Evolutionary conservation across 495 filamentous ascomycete species (phyloP).

Genomic region (Penicillium macrosclerotiorum): DNA sequence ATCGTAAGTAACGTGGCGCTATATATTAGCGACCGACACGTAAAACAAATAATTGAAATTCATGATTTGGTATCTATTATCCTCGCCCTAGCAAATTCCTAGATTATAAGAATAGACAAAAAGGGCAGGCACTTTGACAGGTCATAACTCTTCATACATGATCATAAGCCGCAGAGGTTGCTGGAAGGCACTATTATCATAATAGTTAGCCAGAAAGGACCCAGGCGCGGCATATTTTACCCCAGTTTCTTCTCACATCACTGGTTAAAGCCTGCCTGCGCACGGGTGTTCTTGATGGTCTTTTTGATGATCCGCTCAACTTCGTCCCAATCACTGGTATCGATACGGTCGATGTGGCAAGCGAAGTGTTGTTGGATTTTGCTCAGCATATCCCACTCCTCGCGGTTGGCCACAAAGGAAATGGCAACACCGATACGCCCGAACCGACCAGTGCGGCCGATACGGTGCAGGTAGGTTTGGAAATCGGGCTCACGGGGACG

Average conservation of each 20-base stretch:
- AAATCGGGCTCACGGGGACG: conserved; percentile 59
- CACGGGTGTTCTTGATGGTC: conserved; percentile 77
- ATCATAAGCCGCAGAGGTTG: conserved; percentile 13
- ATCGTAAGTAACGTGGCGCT: not conserved
- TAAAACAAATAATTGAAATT: conserved; percentile 2
- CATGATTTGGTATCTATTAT: conserved; percentile 34
- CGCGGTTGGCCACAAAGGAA: conserved; percentile 79
- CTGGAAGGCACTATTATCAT: not conserved
- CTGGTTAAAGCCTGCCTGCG: conserved; percentile 53
- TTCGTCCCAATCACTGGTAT: conserved; percentile 76
- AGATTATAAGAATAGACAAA: conserved; percentile 15
- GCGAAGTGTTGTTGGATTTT: conserved; percentile 73
- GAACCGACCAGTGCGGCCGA: conserved; percentile 95
- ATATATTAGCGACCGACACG: not conserved
- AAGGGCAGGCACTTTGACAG: not conserved
- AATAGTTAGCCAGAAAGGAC: not conserved
- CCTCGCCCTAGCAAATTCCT: conserved; percentile 10
- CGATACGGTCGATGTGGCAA: conserved; percentile 55
- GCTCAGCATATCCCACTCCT: conserved; percentile 71
- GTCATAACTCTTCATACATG: conserved; percentile 34
- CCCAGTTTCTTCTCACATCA: not conserved
- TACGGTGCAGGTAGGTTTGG: conserved; percentile 97
- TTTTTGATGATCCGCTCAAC: conserved; percentile 80
- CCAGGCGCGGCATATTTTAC: not conserved
- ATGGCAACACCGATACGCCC: conserved; percentile 96